Base-by-base conservation (phyloP, 441 rosid species). In the Flueggea neowawraea region DNA sequence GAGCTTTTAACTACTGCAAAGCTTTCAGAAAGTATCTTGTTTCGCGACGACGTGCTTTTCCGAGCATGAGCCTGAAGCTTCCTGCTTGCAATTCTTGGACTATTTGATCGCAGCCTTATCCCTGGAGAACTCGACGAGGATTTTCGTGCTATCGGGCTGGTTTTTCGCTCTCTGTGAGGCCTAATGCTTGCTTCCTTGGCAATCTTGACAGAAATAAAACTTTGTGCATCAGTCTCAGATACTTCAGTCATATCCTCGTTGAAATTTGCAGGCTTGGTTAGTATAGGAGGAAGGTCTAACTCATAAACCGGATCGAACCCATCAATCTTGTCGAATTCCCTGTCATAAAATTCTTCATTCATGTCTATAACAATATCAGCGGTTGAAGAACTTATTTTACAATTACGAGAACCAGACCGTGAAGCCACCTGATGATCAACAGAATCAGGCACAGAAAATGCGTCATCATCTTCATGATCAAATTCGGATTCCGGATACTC, bases 1-100 rank as follows among this genome's bases (percentile, higher is more conserved):
- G 99, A 91, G 52, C 84, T 78, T 66, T 89, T 94, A 74, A 89
- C 88, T 28, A 94, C 73, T 17, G 95, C 99, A 17, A 79, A 73
- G 67, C 88, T 86, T 63, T 95, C 85, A 4, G 75, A 75, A 7
- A 84, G 70, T 16, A 74, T 45, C 53, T 65, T 82, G 48, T 64
- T 72, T 31, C 74, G 60, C 10, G 65, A 61, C 6, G 75, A 49
- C 10, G 69, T 61, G 28, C 75, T 73, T 62, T 74, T 78, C 36
- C 84, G 28, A 22, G 28, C 28, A 22, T 22, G 65, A 17, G 47
- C 59, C 63, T 55, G 80, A 36, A 73, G 73, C 67, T 61, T 84
- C 66, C 80, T 74, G 64, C 63, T 76, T 0, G 66, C 82, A 5
- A 83, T 76, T 64, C 78, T 78, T 14, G 96, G 96, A 28, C 97